These are phyloP conservation scores for Aureococcus anophagefferens DNA, from an alignment of 108 stramenopile species.

Conservation along the genomic window DNA sequence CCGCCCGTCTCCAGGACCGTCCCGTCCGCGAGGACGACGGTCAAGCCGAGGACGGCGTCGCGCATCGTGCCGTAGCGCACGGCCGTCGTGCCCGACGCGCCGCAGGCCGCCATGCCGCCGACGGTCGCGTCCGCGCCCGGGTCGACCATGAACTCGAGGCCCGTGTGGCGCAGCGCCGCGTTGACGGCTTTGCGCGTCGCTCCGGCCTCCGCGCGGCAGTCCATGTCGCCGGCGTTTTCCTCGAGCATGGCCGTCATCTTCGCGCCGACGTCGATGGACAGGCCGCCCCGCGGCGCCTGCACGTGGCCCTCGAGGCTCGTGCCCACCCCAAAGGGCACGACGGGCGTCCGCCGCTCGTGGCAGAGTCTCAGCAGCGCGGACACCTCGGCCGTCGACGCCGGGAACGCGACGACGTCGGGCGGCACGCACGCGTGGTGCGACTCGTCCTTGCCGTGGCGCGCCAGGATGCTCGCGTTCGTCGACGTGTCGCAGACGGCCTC, in stretches of 20 bases:
- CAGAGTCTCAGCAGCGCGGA: constrained; percentile 49
- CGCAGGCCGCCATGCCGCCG: constrained; percentile 76
- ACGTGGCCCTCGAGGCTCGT: constrained; percentile 86
- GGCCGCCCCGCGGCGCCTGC: constrained; percentile 20
- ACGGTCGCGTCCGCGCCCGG: constrained; percentile 89
- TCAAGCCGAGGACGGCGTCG: constrained; percentile 70
- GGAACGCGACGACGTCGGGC: constrained; percentile 66
- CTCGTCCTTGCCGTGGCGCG: constrained; percentile 65
- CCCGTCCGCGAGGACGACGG: constrained; percentile 66
- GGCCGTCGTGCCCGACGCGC: constrained; percentile 84
- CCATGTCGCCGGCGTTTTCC: constrained; percentile 31
- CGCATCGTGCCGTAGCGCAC: constrained; percentile 92
- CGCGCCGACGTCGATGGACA: constrained; percentile 13
- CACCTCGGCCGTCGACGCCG: constrained; percentile 62
- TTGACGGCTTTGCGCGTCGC: constrained; percentile 55
- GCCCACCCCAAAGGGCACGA: constrained; percentile 85
- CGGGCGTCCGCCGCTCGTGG: constrained; percentile 49
- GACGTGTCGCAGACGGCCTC: constrained; percentile 14
- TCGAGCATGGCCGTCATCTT: constrained; percentile 31
- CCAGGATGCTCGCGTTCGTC: constrained; percentile 52
- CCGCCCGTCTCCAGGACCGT: constrained; percentile 27
- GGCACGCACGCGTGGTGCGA: constrained; percentile 48
- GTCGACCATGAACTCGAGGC: constrained; percentile 81
- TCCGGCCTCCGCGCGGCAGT: constrained; percentile 47
- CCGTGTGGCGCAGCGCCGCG: constrained; percentile 44